These are phyloP conservation scores for Mortierella claussenii DNA, from an alignment of 192 early-diverging fungal species.

Conservation along the genomic window DNA sequence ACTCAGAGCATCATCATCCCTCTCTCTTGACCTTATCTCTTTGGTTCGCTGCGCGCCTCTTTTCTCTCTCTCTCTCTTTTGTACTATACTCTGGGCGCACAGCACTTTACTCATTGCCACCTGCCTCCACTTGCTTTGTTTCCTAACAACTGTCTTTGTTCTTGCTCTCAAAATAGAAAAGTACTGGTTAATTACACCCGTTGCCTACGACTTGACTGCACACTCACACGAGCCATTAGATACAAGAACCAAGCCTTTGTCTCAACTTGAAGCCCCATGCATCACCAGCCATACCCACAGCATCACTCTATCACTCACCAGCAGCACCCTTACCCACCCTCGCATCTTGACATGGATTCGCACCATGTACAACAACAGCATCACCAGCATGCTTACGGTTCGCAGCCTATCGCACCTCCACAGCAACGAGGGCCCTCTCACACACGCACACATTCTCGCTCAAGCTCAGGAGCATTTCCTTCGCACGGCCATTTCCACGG, in stretches of 20 bases:
- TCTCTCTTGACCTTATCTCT: too few relatives aligned
- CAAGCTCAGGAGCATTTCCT: slow-evolving; percentile 24
- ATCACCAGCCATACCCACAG: slow-evolving; percentile 19
- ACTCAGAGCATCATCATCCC: too few relatives aligned
- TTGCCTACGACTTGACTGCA: background rate
- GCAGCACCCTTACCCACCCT: slow-evolving; percentile 6
- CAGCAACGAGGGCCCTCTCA: slow-evolving; percentile 7
- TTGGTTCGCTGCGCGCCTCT: too few relatives aligned
- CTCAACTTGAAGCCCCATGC: slow-evolving; percentile 1
- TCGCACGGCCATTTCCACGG: slow-evolving; percentile 8
- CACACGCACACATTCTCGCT: slow-evolving; percentile 28
- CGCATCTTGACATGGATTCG: slow-evolving; percentile 15
- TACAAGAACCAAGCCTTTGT: background rate
- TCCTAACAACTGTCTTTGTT: too few relatives aligned
- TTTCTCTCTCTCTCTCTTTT: too few relatives aligned
- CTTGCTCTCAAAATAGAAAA: slow-evolving; percentile 1
- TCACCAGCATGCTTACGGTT: background rate
- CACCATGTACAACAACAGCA: slow-evolving; percentile 7
- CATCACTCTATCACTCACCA: slow-evolving; percentile 7
- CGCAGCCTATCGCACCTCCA: background rate
- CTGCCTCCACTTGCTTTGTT: too few relatives aligned
- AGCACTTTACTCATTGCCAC: too few relatives aligned
- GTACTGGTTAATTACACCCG: background rate
- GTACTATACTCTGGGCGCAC: too few relatives aligned
- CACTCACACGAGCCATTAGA: background rate